These are phyloP conservation scores for Casaregolazyma lundiana DNA, from an alignment of 1,139 yeast species.

Conservation along the genomic window DNA sequence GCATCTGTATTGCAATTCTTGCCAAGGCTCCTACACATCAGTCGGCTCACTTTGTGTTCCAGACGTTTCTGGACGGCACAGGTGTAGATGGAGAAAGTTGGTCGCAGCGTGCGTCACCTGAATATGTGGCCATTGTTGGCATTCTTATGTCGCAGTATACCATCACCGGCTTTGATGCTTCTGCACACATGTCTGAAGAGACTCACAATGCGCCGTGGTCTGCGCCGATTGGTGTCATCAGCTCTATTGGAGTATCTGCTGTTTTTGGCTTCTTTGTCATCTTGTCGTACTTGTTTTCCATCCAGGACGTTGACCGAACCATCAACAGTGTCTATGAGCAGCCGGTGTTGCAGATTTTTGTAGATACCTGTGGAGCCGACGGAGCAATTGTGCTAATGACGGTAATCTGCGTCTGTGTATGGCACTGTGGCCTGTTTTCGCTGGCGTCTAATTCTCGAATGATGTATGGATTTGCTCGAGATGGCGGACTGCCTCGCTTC, in stretches of 20 bases:
- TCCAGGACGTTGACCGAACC: constrained; percentile 49
- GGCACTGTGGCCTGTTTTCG: constrained; percentile 24
- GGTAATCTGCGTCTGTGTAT: constrained; percentile 42
- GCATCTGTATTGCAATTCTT: constrained; percentile 44
- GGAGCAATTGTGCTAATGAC: constrained; percentile 57
- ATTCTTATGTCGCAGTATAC: constrained; percentile 71
- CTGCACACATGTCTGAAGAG: constrained; percentile 72
- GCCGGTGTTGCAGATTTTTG: constrained; percentile 54
- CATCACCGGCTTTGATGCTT: constrained; percentile 71
- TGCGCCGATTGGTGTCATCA: constrained; percentile 60
- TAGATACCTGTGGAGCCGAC: constrained; percentile 48
- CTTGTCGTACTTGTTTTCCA: constrained; percentile 61
- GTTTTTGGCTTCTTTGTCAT: constrained; percentile 56
- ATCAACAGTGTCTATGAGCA: constrained; percentile 55
- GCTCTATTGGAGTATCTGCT: constrained; percentile 59
- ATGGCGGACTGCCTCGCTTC: constrained; percentile 67
- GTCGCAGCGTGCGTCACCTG: constrained; percentile 28
- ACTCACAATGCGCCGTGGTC: constrained; percentile 58
- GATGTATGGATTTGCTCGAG: constrained; percentile 79
- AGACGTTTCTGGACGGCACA: constrained; percentile 27
- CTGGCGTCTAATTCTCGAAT: constrained; percentile 79
- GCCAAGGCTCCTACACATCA: constrained; percentile 29
- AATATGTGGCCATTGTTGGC: constrained; percentile 43
- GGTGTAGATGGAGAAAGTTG: constrained; percentile 46
- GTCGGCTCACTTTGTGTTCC: constrained; percentile 31